phyloP scores from a whole-genome alignment of 352 stramenopile genomes.

The Pythium pectinolyticum region DNA sequence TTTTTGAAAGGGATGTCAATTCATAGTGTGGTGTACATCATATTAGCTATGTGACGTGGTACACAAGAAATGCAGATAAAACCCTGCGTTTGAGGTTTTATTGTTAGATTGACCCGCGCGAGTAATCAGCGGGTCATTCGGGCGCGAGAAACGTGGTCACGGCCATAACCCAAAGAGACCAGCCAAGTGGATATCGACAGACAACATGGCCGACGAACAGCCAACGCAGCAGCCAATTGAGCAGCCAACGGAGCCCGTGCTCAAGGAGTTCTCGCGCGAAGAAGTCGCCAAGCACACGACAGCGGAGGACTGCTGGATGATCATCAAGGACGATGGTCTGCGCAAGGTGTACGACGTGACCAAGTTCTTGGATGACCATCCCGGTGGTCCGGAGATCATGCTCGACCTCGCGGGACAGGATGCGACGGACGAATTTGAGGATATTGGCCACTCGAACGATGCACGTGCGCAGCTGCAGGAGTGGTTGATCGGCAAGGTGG shows the following conservation, averaged over 20 bases:
- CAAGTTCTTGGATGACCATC: slow-evolving; percentile 98
- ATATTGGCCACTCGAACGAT: slow-evolving; percentile 98
- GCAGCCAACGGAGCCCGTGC: slow-evolving; percentile 4
- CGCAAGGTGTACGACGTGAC: slow-evolving; percentile 98
- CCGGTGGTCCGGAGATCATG: slow-evolving; percentile 97
- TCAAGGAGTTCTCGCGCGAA: slow-evolving; percentile 90
- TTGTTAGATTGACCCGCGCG: slow-evolving; percentile 4
- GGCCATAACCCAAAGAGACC: slow-evolving; percentile 1
- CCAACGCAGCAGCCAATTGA: background rate
- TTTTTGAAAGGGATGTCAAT: slow-evolving; percentile 10
- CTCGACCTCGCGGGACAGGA: slow-evolving; percentile 93
- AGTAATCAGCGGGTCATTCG: slow-evolving; percentile 8
- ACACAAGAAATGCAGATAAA: slow-evolving; percentile 1
- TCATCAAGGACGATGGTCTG: slow-evolving; percentile 67
- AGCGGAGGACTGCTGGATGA: slow-evolving; percentile 84
- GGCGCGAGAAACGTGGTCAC: slow-evolving; percentile 18
- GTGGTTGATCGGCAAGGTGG: slow-evolving; percentile 91
- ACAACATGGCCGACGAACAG: slow-evolving; percentile 18
- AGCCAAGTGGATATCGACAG: background rate
- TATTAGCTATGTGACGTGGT: slow-evolving; percentile 2
- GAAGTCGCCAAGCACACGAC: slow-evolving; percentile 91
- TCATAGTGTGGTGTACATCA: slow-evolving; percentile 13
- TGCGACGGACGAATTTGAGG: slow-evolving; percentile 93
- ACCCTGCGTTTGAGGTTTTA: background rate
- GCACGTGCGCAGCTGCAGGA: slow-evolving; percentile 92